These are phyloP conservation scores for Sporothrix inflata DNA, from an alignment of 2,329 filamentous ascomycete genomes.

Conservation along the genomic window DNA sequence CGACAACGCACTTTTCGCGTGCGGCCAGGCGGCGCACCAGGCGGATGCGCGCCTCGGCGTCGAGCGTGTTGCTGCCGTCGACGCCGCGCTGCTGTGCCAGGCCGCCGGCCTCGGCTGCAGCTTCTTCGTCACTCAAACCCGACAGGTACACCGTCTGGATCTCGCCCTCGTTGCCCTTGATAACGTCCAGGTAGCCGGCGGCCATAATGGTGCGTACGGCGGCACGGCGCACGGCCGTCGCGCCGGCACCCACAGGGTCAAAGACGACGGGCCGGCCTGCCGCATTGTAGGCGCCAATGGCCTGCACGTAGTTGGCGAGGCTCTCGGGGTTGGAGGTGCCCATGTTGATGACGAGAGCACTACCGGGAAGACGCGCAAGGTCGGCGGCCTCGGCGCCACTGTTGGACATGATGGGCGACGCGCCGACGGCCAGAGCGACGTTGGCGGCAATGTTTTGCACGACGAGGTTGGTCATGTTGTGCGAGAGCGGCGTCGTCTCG, in stretches of 20 bases:
- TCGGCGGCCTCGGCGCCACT: conserved; percentile 81
- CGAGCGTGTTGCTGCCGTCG: conserved; percentile 68
- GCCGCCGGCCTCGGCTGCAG: conserved; percentile 32
- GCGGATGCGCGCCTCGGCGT: conserved; percentile 53
- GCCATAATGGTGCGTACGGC: conserved; percentile 73
- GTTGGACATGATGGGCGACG: conserved; percentile 92
- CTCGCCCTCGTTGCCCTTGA: conserved; percentile 94
- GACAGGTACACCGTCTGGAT: conserved; percentile 72
- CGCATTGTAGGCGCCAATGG: conserved; percentile 79
- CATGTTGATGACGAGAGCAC: conserved; percentile 90
- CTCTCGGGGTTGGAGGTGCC: conserved; percentile 82
- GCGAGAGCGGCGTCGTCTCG: conserved; percentile 70
- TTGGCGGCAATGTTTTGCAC: conserved; percentile 96
- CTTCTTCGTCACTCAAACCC: conserved; percentile 33
- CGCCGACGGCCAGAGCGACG: conserved; percentile 80
- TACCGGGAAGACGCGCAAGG: conserved; percentile 70
- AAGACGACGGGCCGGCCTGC: conserved; percentile 76
- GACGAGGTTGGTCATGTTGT: conserved; percentile 97
- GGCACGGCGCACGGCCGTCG: conserved; percentile 71
- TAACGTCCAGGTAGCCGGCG: conserved; percentile 78
- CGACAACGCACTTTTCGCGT: conserved; percentile 70
- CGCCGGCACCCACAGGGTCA: conserved; percentile 89
- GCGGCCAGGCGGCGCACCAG: conserved; percentile 69
- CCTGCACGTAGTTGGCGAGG: conserved; percentile 70
- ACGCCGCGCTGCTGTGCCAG: conserved; percentile 75